phyloP scores from a whole-genome alignment of 192 early-diverging fungal genomes.

The Gonapodya prolifera region DNA sequence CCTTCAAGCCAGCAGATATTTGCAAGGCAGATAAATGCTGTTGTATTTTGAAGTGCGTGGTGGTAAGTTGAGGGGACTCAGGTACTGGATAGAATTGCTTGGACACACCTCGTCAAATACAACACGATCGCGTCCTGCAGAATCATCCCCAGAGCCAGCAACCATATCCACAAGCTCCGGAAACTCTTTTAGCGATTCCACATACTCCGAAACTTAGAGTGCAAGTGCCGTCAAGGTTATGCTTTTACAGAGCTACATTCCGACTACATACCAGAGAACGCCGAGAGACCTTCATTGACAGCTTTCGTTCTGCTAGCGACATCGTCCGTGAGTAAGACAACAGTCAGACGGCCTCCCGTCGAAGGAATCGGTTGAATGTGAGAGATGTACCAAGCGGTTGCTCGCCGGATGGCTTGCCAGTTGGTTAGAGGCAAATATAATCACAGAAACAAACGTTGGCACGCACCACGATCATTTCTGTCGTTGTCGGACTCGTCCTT shows the following conservation, averaged over 20 bases:
- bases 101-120: neutral
- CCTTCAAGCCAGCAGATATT: constrained; percentile 73
- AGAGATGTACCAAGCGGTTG: constrained; percentile 67
- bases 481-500: constrained; percentile 85
- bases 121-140: constrained; percentile 23
- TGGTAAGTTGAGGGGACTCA: neutral
- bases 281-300: constrained; percentile 42
- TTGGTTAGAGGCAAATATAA: neutral
- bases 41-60: neutral
- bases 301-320: constrained; percentile 70
- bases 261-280: constrained; percentile 38
- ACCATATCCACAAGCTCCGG: constrained; percentile 94
- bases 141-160: constrained; percentile 24
- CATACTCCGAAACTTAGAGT: constrained; percentile 55
- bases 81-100: neutral
- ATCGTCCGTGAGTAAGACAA: constrained; percentile 81
- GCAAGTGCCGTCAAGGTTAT: neutral
- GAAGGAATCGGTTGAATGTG: constrained; percentile 41
- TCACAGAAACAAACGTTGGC: constrained; percentile 1
- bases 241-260: neutral
- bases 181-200: constrained; percentile 49
- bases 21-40: constrained; percentile 67
- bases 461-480: constrained; percentile 73
- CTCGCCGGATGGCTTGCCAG: constrained; percentile 64
- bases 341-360: constrained; percentile 2